Evolutionary conservation across 257 asterid species (phyloP).

Genomic region (Cordia subcordata): DNA sequence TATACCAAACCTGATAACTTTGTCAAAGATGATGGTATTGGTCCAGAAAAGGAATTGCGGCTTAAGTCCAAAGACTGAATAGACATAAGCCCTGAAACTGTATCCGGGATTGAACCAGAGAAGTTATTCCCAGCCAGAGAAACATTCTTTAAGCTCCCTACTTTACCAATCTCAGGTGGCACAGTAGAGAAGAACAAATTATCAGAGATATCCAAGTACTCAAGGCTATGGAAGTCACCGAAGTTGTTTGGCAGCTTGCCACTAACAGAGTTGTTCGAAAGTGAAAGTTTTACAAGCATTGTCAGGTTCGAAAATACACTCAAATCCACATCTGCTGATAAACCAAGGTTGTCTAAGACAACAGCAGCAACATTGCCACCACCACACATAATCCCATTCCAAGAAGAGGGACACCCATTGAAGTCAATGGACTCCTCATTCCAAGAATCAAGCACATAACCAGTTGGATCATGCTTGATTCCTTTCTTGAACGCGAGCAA

Average conservation of each 20-base stretch:
- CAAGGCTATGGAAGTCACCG: slow-evolving; percentile 64
- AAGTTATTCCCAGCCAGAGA: slow-evolving; percentile 86
- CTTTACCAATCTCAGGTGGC: slow-evolving; percentile 65
- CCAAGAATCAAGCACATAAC: slow-evolving; percentile 86
- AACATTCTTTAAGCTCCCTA: slow-evolving; percentile 53
- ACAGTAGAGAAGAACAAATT: slow-evolving; percentile 61
- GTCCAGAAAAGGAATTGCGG: slow-evolving; percentile 67
- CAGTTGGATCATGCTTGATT: slow-evolving; percentile 85
- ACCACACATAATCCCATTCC: slow-evolving; percentile 97
- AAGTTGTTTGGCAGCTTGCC: slow-evolving; percentile 55
- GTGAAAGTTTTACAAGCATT: slow-evolving; percentile 83
- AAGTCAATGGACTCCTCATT: slow-evolving; percentile 94
- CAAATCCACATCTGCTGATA: slow-evolving; percentile 70
- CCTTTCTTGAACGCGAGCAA: slow-evolving; percentile 94
- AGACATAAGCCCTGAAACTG: slow-evolving; percentile 56
- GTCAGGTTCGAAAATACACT: slow-evolving; percentile 72
- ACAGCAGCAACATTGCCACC: slow-evolving; percentile 96
- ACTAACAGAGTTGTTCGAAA: slow-evolving; percentile 71
- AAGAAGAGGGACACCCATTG: slow-evolving; percentile 95
- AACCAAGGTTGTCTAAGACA: slow-evolving; percentile 71
- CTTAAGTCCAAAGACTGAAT: slow-evolving; percentile 70
- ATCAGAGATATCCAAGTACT: slow-evolving; percentile 71
- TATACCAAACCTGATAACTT: slow-evolving; percentile 49
- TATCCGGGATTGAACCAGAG: slow-evolving; percentile 66
- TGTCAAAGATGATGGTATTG: slow-evolving; percentile 51